Conservation (phyloP, 108 stramenopile genomes). For the Skeletonema menzelii region DNA sequence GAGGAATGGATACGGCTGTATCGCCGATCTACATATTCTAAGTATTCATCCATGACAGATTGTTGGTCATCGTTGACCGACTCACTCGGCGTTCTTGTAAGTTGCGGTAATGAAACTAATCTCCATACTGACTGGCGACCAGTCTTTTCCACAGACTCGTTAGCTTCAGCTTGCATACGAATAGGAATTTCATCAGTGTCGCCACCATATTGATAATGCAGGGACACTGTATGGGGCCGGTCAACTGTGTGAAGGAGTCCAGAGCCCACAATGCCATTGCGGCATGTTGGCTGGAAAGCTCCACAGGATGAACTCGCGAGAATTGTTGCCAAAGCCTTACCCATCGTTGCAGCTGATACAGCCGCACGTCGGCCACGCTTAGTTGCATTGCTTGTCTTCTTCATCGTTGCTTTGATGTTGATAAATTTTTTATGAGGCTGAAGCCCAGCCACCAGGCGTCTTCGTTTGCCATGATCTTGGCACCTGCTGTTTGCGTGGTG, state of each 20-base stretch:
- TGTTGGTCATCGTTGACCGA: conserved; percentile 9
- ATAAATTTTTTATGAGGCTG: background rate
- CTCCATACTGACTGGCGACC: background rate
- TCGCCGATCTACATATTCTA: conserved; percentile 33
- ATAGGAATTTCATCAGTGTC: background rate
- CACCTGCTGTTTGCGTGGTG: background rate
- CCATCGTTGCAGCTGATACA: conserved; percentile 18
- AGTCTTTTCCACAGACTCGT: background rate
- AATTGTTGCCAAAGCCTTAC: conserved; percentile 16
- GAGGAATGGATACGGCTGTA: conserved; percentile 29
- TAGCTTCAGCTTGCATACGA: background rate
- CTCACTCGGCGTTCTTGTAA: background rate
- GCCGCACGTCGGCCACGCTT: background rate
- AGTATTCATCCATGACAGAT: conserved; percentile 40
- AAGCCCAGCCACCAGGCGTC: background rate
- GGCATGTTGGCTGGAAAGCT: background rate
- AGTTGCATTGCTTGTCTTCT: too few relatives aligned
- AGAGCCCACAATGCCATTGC: background rate
- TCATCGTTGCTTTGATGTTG: background rate
- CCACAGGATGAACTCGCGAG: conserved; percentile 4
- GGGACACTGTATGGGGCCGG: background rate
- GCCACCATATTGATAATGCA: background rate
- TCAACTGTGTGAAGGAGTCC: background rate
- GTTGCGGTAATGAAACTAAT: background rate
- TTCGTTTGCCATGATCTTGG: background rate